Base-by-base conservation (phyloP, 2,329 filamentous ascomycete species). In the Talaromyces verruculosus region DNA sequence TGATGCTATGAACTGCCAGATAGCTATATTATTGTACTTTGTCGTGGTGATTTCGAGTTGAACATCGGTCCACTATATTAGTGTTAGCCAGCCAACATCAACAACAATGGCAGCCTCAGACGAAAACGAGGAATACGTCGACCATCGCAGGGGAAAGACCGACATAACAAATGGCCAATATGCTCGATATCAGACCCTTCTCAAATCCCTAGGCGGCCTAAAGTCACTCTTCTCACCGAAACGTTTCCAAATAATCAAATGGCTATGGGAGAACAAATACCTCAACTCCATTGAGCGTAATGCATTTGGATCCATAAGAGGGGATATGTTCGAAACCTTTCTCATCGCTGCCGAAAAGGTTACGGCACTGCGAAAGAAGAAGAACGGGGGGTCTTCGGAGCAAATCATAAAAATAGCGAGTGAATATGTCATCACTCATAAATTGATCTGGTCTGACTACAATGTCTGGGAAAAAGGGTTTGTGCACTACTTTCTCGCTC, bases 301-400 rank as follows among this genome's bases (percentile, higher is more conserved):
- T 25, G 30, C 60, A 28, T 28, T 62, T 10, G 7, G 2, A 15
- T 28, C 4, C 0, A 41, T 62, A 15, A n/a, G 37, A 17, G 15
- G 17, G 3, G 45, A 61, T 6, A 33, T 0, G 15, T 65, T 65
- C 7, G 63, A 65, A 10, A 39, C 43, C 10, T 65, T 60, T 11
- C 45, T 65, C 13, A 10, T 33, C 11, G 45, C 63, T 49, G 63
- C 63, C 11, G 63, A 65, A 8, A 65, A 65, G 11, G 37, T 61
- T 13, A 37, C 25, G 22, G 45, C 57, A 7, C n/a, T 65, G 45
- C 57, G 63, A 25, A 25, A 25, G 6, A 65, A 65, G 55, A 6
- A 19, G 5, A 45, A 60, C 11, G n/a, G 33, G 5, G 6, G 11
- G 10, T 37, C 55, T 19, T 41, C 39, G n/a, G 33, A 43, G 1